Evolutionary conservation across 176 grass and related monocot genomes (phyloP), one percentile per base, ranked within the genome.

Genomic region (Ananas comosus): DNA sequence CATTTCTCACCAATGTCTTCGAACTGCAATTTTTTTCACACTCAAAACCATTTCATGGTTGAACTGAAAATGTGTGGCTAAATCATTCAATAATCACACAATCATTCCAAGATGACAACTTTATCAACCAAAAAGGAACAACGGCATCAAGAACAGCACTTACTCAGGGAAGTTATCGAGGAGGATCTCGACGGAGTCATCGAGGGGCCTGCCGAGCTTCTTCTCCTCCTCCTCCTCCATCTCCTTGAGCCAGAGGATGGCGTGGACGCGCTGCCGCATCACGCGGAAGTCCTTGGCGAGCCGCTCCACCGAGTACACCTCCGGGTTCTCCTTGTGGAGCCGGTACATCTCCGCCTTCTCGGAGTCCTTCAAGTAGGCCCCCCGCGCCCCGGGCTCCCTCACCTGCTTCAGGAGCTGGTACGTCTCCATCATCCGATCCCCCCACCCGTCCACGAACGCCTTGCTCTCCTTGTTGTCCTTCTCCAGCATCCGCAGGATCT

Each of bases 191-290:
- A 93, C 85, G 50, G 87, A 99, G 73, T 94, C 87, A 75, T 94
- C 95, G 54, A 94, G 78, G 47, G 89, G 94, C 53, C 85, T 65
- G 14, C 89, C 89, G 25, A 57, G 73, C 85, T 90, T 99, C 82
- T 75, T 89, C 82, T 93, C 94, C 72, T 99, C 89, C 63, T 97
- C 89, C 74, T 93, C 90, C 33, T 99, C 95, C 90, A 94, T 88
- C 70, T 88, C 82, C 75, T 91, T 99, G 72, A 99, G 85, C 95
- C 95, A 94, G 0, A 99, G 87, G 71, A 94, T 91, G 42, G 90
- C 95, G 65, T 99, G 90, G 24, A 99, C 95, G 50, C 95, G 83
- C 87, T 99, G 95, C 63, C 90, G 87, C 90, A 94, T 99, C 61
- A 94, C 78, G 65, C 90, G 79, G 70, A 79, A 91, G 79, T 99